Base-by-base conservation (phyloP, 169 alveolate genomes). In the Plasmodium gaboni region DNA sequence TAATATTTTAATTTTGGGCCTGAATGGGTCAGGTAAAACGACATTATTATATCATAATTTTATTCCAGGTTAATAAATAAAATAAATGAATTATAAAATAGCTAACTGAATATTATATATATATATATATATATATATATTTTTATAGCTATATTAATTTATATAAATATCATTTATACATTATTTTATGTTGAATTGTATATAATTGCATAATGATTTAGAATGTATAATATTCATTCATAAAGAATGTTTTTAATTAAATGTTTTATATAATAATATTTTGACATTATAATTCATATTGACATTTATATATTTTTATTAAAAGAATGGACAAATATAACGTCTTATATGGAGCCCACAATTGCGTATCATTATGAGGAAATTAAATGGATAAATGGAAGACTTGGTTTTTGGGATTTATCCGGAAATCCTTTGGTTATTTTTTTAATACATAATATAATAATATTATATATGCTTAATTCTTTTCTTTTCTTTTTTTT, bases 11-110 rank as follows among this genome's bases (percentile, higher is more conserved):
- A 67, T 83, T 53, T 69, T 83, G 53, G 91, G 91, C 85, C 85
- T 83, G 55, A 83, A 32, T 48, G 91, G 91, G 1, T 83, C 91
- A 38, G 91, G 91, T n/a, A 83, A 83, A 83, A 83, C 91, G 26
- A 83, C 91, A 53, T 63, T 83, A 68, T 50, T 83, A 50, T 83
- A 83, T 69, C 91, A 83, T 46, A 83, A 83, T 70, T 55, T 83
- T 69, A 83, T 83, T 68, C 91, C 91, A 68, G 91, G 91, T 83
- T 28, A 64, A 60, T 28, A 53, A 72, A 6, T 9, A 28, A 53
- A 70, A 17, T 22, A n/a, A n/a, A 4, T 50, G 17, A 53, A 9
- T 12, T 60, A 60, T 15, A 60, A 60, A 46, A 32, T 32, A 24
- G 26, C 9, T 60, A 59, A 15, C 12, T 19, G 28, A 12, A 5